These are phyloP conservation scores for Dioscorea zingiberensis DNA, from an alignment of 106 monocot genomes.

Conservation along the genomic window DNA sequence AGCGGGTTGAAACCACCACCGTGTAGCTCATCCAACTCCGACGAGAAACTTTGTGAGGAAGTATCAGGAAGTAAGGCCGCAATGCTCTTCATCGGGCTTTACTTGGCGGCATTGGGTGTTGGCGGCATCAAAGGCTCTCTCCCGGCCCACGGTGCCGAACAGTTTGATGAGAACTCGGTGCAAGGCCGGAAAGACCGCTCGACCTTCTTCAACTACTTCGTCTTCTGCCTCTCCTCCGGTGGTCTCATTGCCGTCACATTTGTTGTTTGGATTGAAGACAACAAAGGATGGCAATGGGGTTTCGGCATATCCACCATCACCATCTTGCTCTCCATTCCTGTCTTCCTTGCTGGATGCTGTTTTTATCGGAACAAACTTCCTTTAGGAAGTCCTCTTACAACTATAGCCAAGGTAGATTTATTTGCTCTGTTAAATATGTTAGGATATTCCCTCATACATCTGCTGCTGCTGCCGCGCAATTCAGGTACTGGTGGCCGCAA, in stretches of 20 bases:
- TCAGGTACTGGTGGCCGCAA: slow-evolving; percentile 40
- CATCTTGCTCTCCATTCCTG: slow-evolving; percentile 55
- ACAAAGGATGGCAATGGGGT: slow-evolving; percentile 86
- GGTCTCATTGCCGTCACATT: slow-evolving; percentile 71
- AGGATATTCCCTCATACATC: too few species aligned
- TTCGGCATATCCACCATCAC: slow-evolving; percentile 68
- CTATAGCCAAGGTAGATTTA: slow-evolving; percentile 58
- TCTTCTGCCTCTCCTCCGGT: slow-evolving; percentile 75
- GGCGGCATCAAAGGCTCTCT: slow-evolving; percentile 87
- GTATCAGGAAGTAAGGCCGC: slow-evolving; percentile 50
- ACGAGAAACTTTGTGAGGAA: slow-evolving; percentile 26
- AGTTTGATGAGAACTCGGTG: slow-evolving; percentile 48
- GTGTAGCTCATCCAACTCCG: slow-evolving; percentile 1
- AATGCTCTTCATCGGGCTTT: slow-evolving; percentile 69
- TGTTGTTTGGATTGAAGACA: slow-evolving; percentile 85
- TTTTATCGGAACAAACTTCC: slow-evolving; percentile 62
- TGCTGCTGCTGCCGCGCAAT: too few species aligned
- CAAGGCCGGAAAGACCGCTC: slow-evolving; percentile 41
- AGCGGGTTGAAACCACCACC: slow-evolving; percentile 42
- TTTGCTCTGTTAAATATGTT: background rate
- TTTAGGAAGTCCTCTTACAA: slow-evolving; percentile 61
- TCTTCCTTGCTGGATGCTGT: slow-evolving; percentile 45
- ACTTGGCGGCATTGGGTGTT: slow-evolving; percentile 65
- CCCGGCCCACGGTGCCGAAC: slow-evolving; percentile 77
- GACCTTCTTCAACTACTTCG: slow-evolving; percentile 96